Base-by-base conservation (phyloP, 2,329 filamentous ascomycete species). In the Monilinia fructicola region DNA sequence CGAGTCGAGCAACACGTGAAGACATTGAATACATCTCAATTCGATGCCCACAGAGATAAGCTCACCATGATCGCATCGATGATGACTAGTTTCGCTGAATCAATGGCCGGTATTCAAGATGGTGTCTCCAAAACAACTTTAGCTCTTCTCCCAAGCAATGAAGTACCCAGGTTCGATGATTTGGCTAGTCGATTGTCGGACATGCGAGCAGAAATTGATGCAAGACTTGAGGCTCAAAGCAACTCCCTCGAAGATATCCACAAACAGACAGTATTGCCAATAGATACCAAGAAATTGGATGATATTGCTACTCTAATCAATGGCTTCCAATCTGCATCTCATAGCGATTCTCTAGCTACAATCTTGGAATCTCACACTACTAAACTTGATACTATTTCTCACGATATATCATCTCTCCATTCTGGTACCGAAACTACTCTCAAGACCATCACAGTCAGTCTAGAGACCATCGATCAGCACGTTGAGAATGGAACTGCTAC, bases 11-110 rank as follows among this genome's bases (percentile, higher is more conserved):
- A 48, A 46, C 53, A 48, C 40, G 60, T 66, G 54, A 65, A 65
- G 38, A 56, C 60, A 42, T 53, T 68, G 48, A 63, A 66, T 18
- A 63, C 50, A 28, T 66, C 67, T 31, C 63, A 60, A 28, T 65
- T 68, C 26, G 58, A 59, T 54, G 59, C 56, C 28, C 64, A 68
- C 46, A 52, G 63, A 18, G 61, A 61, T 10, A 66, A 66, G 28
- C 54, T 68, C 55, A 66, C 56, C 23, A 61, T 66, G 55, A 66
- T 66, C 10, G 58, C 64, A 50, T 66, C 64, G 18, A 66, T 66
- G 64, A 66, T 66, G 64, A 66, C 64, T 11, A 66, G 64, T 12
- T 61, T 66, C 40, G 56, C 64, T 9, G 64, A 66, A 53, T 61
- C 55, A 18, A 66, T 66, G 64, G 58, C 64, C n/a, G 44, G n/a